phyloP scores from a whole-genome alignment of 73 alveolate genomes.

The Paramecium sexaurelia region DNA sequence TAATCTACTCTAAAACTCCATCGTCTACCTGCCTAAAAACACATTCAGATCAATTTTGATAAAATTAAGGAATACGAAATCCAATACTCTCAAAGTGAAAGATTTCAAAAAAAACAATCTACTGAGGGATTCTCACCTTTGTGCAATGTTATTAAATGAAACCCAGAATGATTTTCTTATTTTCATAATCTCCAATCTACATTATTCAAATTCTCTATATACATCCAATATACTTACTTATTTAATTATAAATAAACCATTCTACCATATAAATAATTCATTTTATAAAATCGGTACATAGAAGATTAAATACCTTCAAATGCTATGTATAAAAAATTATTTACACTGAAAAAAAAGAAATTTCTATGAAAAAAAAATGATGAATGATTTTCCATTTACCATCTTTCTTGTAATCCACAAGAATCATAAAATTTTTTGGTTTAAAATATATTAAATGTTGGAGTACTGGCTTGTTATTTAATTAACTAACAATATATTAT shows the following conservation, averaged over 20 bases:
- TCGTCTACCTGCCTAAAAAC: neutral
- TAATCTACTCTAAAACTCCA: conserved; percentile 4
- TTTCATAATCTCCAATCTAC: neutral
- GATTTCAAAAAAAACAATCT: neutral
- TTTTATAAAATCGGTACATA: neutral
- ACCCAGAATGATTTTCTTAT: neutral
- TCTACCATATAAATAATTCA: too few relatives aligned
- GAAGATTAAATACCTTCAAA: neutral
- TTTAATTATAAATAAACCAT: too few relatives aligned
- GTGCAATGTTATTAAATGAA: neutral
- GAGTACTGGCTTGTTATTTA: neutral
- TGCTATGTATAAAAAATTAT: neutral
- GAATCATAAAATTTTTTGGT: too few relatives aligned
- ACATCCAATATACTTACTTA: too few relatives aligned
- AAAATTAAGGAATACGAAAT: neutral
- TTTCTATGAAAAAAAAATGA: too few relatives aligned
- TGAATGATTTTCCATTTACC: too few relatives aligned
- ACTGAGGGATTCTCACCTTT: neutral
- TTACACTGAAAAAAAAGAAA: neutral
- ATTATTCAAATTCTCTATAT: neutral
- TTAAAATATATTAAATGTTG: too few relatives aligned
- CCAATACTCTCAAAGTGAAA: neutral
- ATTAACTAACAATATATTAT: neutral
- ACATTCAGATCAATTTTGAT: neutral
- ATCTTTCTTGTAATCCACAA: too few relatives aligned